A percentile compares a stretch with the other conserved stretches of the same genome.
Conservation (phyloP, 257 asterid genomes). For the Nicotiana tomentosiformis region DNA sequence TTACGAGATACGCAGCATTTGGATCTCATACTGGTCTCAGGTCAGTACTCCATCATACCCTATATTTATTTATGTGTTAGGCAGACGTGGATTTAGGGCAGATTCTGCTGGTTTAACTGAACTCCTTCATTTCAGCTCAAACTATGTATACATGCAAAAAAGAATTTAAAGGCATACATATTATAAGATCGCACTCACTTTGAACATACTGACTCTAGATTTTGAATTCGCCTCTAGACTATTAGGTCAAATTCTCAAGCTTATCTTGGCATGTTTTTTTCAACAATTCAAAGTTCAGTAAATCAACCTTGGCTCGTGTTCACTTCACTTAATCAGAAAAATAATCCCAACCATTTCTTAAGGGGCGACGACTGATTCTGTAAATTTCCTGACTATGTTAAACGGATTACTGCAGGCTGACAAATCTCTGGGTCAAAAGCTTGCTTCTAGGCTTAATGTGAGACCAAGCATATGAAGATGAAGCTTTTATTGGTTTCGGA, state of each 20-base stretch:
- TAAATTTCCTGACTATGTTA: background rate
- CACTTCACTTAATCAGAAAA: background rate
- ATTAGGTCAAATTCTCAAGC: background rate
- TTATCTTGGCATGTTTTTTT: background rate
- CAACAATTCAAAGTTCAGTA: background rate
- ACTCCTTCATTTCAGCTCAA: background rate
- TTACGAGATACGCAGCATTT: conserved; percentile 26
- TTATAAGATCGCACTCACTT: background rate
- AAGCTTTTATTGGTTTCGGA: background rate
- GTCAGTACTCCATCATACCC: background rate
- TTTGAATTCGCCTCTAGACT: background rate
- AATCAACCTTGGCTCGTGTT: background rate
- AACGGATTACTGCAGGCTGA: conserved; percentile 21
- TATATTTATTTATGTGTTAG: background rate
- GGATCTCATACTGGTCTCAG: conserved; percentile 34
- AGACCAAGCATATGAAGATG: conserved; percentile 25
- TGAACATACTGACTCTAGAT: background rate
- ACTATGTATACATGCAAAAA: background rate
- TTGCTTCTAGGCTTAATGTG: conserved; percentile 28
- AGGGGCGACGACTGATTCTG: background rate
- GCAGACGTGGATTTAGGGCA: background rate
- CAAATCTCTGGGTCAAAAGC: conserved; percentile 30
- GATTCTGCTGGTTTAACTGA: background rate
- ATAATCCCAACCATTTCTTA: background rate
- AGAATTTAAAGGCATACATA: background rate